These are phyloP conservation scores for Hamamelis virginiana DNA, from an alignment of 164 flowering plant genomes.

Conservation along the genomic window DNA sequence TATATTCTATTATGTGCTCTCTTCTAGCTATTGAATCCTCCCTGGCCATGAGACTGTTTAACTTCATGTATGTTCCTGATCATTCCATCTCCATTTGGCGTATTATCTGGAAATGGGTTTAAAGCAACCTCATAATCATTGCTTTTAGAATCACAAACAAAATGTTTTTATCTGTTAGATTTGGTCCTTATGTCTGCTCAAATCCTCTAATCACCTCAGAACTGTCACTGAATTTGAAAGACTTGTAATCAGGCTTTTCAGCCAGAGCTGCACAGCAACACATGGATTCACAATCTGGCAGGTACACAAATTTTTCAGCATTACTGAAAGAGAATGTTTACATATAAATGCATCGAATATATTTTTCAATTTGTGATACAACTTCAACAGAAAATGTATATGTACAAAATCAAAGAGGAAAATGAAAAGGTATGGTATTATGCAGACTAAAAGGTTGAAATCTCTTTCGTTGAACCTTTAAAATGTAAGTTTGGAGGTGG, in stretches of 20 bases:
- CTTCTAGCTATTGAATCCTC: neutral
- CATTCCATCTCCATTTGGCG: neutral
- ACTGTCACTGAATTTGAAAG: constrained; percentile 3
- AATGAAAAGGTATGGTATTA: neutral
- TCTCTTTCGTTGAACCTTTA: too few species aligned
- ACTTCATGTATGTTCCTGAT: neutral
- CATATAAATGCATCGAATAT: neutral
- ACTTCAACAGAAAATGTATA: neutral
- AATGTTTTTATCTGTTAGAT: neutral
- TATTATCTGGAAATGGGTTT: neutral
- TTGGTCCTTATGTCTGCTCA: neutral
- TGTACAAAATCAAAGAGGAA: neutral
- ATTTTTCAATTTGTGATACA: neutral
- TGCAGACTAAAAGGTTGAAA: neutral
- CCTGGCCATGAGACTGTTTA: neutral
- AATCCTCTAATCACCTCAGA: neutral
- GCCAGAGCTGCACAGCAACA: constrained; percentile 6
- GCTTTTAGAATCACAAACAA: neutral
- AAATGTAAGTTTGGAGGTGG: too few species aligned
- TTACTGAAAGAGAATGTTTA: neutral
- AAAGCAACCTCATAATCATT: neutral
- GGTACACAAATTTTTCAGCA: constrained; percentile 1
- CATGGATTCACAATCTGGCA: constrained; percentile 23
- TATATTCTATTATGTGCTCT: neutral
- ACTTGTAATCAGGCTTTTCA: constrained; percentile 12